Evolutionary conservation across 805 yeast genomes (phyloP).

Genomic region (Suhomyces pyralidae): DNA sequence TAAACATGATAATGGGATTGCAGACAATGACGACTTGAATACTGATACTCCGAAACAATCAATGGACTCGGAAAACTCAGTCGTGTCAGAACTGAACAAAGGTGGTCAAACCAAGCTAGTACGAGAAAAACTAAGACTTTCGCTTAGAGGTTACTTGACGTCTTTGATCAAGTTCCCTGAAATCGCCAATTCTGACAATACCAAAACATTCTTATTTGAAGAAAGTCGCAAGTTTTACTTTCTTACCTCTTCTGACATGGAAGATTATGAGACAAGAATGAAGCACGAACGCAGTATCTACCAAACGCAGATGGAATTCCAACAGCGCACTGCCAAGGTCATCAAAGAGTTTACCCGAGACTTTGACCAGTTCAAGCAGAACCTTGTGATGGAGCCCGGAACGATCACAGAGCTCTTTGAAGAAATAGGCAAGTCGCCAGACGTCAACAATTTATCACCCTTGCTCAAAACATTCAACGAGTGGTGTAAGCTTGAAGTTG

Average conservation of each 20-base stretch:
- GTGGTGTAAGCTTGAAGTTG: slow-evolving; percentile 79
- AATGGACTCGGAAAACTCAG: slow-evolving; percentile 1
- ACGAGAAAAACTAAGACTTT: slow-evolving; percentile 73
- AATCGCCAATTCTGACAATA: slow-evolving; percentile 49
- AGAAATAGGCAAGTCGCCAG: slow-evolving; percentile 58
- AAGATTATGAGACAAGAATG: slow-evolving; percentile 58
- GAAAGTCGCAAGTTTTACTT: slow-evolving; percentile 26
- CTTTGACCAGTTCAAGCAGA: slow-evolving; percentile 57
- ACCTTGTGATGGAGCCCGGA: slow-evolving; percentile 45
- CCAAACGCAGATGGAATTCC: slow-evolving; percentile 67
- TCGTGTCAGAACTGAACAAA: background rate
- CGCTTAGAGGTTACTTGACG: slow-evolving; percentile 71
- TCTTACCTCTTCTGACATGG: slow-evolving; percentile 41
- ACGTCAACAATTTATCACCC: slow-evolving; percentile 59
- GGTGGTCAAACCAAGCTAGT: slow-evolving; percentile 32
- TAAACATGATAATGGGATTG: slow-evolving; percentile 33
- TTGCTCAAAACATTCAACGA: slow-evolving; percentile 68
- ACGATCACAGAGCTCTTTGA: slow-evolving; percentile 61
- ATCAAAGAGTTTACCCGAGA: slow-evolving; percentile 53
- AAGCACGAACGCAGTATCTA: slow-evolving; percentile 58
- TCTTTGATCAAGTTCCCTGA: slow-evolving; percentile 52
- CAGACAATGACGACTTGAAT: slow-evolving; percentile 2
- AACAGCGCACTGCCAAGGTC: slow-evolving; percentile 59
- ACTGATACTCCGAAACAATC: slow-evolving; percentile 12
- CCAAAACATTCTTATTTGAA: slow-evolving; percentile 52